These are phyloP conservation scores for Hypoxylon sp. DNA, from an alignment of 2,329 filamentous ascomycete genomes.

Conservation along the genomic window DNA sequence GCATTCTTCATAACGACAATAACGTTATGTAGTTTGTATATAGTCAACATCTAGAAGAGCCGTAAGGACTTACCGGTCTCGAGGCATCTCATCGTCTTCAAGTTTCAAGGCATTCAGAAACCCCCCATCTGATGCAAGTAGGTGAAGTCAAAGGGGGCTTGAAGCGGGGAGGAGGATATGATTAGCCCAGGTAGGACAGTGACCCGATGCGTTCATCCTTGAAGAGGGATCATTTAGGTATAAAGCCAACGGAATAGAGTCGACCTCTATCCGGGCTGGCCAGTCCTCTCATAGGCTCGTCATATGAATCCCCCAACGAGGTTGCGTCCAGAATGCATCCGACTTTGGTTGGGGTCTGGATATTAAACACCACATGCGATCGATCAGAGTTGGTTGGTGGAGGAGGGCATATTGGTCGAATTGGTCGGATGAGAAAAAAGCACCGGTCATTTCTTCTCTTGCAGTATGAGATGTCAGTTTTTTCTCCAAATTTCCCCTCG, in stretches of 20 bases:
- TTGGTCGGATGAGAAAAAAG: conserved; percentile 32
- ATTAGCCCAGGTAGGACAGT: background rate
- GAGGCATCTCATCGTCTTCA: background rate
- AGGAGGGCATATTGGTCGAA: conserved; percentile 31
- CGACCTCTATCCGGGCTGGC: conserved; percentile 19
- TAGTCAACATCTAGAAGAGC: background rate
- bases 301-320: conserved; percentile 11
- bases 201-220: conserved; percentile 15
- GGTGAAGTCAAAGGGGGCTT: conserved; percentile 10
- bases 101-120: background rate
- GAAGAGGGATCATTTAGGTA: conserved; percentile 19
- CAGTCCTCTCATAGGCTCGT: conserved; percentile 29
- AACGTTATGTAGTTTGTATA: background rate
- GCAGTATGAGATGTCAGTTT: conserved; percentile 39
- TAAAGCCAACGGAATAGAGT: conserved; percentile 20
- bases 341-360: conserved; percentile 20
- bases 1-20: background rate
- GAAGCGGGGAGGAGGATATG: conserved; percentile 6
- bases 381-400: no score
- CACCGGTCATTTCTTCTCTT: conserved; percentile 28
- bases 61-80: background rate
- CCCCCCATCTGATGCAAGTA: background rate
- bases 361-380: conserved; percentile 24
- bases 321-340: conserved; percentile 11
- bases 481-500: conserved; percentile 44